phyloP scores from a whole-genome alignment of 2,329 filamentous ascomycete species.

The Magnaporthales sp. region DNA sequence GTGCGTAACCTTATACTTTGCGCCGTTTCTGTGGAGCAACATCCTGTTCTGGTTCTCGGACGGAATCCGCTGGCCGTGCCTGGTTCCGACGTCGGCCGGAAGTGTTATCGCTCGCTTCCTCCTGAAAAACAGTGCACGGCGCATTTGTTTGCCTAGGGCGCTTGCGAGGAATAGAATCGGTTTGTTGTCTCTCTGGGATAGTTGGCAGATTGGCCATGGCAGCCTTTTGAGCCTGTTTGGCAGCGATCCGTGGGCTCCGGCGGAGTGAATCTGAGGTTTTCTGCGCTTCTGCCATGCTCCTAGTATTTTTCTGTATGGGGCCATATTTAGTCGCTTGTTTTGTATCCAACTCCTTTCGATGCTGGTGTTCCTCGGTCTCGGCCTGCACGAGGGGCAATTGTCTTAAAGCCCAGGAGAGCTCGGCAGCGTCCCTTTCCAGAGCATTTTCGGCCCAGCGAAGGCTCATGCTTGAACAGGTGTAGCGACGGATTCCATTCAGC shows the following conservation, averaged over 20 bases:
- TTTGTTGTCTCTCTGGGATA: background rate
- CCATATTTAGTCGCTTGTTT: background rate
- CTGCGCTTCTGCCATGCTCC: background rate
- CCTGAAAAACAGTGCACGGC: background rate
- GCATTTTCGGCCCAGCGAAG: background rate
- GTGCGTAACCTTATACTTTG: background rate
- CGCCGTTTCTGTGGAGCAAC: background rate
- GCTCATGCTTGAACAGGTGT: background rate
- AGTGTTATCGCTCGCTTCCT: background rate
- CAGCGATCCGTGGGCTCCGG: background rate
- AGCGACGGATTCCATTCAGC: background rate
- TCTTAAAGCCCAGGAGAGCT: background rate
- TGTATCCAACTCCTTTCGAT: background rate
- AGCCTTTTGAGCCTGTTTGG: background rate
- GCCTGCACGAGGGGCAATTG: background rate
- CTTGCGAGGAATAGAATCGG: background rate
- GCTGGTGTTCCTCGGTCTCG: background rate
- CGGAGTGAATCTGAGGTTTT: background rate
- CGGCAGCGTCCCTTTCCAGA: background rate
- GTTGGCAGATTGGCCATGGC: background rate
- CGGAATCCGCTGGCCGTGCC: background rate
- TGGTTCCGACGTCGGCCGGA: background rate
- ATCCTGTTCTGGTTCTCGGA: background rate
- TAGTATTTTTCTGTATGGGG: background rate
- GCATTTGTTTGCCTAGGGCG: background rate